A percentile compares a stretch with the other conserved stretches of the same genome.
Conservation (phyloP, 2,329 filamentous ascomycete genomes). For the Clonostachys solani region DNA sequence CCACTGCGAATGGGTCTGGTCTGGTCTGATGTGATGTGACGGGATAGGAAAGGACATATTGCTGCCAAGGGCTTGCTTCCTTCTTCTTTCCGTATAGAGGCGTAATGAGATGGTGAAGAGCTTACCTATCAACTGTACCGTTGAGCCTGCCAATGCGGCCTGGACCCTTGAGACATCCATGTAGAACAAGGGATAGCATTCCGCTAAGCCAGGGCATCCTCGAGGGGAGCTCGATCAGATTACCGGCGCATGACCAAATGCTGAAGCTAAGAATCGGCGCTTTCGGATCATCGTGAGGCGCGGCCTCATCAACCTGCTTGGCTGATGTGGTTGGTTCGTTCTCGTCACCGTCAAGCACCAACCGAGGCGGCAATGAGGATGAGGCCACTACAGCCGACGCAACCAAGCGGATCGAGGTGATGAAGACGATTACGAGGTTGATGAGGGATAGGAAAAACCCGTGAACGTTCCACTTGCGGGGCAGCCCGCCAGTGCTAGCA, state of each 20-base stretch:
- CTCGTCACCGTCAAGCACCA: slow-evolving; percentile 9
- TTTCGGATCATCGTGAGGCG: background rate
- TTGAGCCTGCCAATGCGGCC: slow-evolving; percentile 71
- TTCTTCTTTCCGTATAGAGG: no score
- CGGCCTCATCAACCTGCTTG: background rate
- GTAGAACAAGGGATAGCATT: slow-evolving; percentile 70
- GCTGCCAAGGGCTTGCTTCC: no score
- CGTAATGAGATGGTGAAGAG: background rate
- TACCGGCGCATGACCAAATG: slow-evolving; percentile 69
- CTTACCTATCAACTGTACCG: slow-evolving; percentile 88
- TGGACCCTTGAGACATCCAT: slow-evolving; percentile 68
- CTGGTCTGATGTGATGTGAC: no score
- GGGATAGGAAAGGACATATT: slow-evolving; percentile 20
- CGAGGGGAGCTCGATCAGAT: slow-evolving; percentile 66
- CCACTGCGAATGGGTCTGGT: no score
- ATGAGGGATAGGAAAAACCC: slow-evolving; percentile 51
- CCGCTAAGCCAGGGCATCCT: slow-evolving; percentile 92
- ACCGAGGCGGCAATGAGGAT: slow-evolving; percentile 59
- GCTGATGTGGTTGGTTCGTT: background rate
- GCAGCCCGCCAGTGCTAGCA: background rate
- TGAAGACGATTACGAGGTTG: slow-evolving; percentile 49
- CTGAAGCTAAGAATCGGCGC: slow-evolving; percentile 62
- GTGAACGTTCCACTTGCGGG: slow-evolving; percentile 31
- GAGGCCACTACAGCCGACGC: slow-evolving; percentile 62
- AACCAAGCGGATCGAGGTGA: slow-evolving; percentile 62